These are phyloP conservation scores for Naematelia aurantialba DNA, from an alignment of 768 basidiomycete genomes.

Conservation along the genomic window DNA sequence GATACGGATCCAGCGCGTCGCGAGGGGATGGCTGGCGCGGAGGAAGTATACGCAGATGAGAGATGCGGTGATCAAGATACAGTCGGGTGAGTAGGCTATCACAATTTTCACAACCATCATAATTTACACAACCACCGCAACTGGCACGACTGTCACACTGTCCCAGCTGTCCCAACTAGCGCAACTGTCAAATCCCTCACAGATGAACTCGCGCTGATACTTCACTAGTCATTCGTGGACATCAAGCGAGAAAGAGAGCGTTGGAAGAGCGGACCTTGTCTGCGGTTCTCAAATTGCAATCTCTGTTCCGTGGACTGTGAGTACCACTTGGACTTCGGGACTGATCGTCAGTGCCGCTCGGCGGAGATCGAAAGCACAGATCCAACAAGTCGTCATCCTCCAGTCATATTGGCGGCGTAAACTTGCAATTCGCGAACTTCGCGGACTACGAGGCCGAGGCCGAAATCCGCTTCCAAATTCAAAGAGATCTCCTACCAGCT, in stretches of 20 bases:
- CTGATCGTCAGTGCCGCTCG: conserved; percentile 35
- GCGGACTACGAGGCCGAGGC: conserved; percentile 78
- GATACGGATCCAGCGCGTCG: conserved; percentile 66
- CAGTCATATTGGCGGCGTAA: conserved; percentile 91
- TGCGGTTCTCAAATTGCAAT: conserved; percentile 73
- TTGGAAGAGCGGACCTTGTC: conserved; percentile 57
- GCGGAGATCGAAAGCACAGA: conserved; percentile 26
- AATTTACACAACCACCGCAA: too few relatives aligned
- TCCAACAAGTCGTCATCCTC: conserved; percentile 71
- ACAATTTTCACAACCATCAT: conserved; percentile 53
- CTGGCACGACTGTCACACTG: too few relatives aligned
- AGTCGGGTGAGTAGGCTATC: conserved; percentile 67
- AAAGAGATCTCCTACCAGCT: conserved; percentile 94
- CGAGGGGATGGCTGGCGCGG: conserved; percentile 71
- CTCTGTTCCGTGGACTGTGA: conserved; percentile 81
- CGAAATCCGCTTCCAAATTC: conserved; percentile 93
- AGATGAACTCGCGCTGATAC: too few relatives aligned
- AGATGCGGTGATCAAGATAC: conserved; percentile 65
- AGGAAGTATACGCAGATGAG: conserved; percentile 64
- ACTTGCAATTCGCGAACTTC: conserved; percentile 78
- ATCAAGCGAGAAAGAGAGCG: conserved; percentile 40
- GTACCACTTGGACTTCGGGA: conserved; percentile 45
- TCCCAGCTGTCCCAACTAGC: too few relatives aligned
- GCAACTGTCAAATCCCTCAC: too few relatives aligned
- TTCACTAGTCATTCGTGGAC: conserved; percentile 41